These are phyloP conservation scores for Lasiodiplodia hormozganensis DNA, from an alignment of 2,329 filamentous ascomycete species.

Conservation along the genomic window DNA sequence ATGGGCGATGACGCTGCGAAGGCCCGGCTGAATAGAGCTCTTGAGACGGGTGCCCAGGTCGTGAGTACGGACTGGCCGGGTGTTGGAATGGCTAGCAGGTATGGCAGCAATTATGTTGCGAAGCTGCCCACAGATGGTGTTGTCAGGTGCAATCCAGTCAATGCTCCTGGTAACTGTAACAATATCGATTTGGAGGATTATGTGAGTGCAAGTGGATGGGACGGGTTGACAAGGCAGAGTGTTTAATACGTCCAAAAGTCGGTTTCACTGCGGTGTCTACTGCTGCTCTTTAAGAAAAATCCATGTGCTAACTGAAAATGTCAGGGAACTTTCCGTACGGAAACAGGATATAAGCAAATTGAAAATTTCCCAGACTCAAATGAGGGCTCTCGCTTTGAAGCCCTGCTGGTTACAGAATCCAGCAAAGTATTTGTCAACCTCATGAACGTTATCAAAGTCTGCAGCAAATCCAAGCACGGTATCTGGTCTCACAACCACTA, in stretches of 20 bases:
- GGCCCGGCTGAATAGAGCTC: conserved; percentile 48
- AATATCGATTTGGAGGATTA: conserved; percentile 3
- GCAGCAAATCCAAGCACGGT: conserved; percentile 9
- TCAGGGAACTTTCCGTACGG: not conserved
- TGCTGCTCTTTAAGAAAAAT: not conserved
- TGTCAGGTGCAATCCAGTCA: conserved; percentile 48
- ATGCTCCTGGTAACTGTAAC: conserved; percentile 44
- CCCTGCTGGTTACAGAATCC: not conserved
- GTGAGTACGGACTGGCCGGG: conserved; percentile 58
- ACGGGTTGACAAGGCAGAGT: not conserved
- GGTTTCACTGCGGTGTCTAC: not conserved
- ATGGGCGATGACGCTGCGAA: conserved; percentile 48
- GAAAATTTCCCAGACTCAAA: not conserved
- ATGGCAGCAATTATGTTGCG: conserved; percentile 57
- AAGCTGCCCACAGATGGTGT: conserved; percentile 39
- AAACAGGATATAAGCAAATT: not conserved
- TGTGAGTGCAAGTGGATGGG: not conserved
- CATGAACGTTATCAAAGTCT: not conserved
- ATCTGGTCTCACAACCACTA: conserved; percentile 9
- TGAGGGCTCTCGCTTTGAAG: not conserved
- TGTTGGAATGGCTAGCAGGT: conserved; percentile 56
- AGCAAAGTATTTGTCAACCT: conserved; percentile 8
- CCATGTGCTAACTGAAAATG: not conserved
- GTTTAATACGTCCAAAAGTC: not conserved
- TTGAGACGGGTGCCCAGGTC: conserved; percentile 57